These are phyloP conservation scores for Curvularia spicifera DNA, from an alignment of 2,329 filamentous ascomycete species.

Conservation along the genomic window DNA sequence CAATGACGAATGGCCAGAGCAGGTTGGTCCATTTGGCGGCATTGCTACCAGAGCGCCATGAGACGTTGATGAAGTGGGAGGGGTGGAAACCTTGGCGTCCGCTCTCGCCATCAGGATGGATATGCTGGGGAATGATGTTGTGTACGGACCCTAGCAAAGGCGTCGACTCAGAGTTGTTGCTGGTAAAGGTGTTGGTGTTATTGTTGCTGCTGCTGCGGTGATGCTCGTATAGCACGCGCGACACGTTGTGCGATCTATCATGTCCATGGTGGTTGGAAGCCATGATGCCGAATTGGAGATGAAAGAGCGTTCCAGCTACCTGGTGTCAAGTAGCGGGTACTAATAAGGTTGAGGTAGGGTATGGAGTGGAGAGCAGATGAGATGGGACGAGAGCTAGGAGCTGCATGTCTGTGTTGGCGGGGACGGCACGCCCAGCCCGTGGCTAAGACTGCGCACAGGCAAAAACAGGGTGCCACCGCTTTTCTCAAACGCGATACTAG, in stretches of 20 bases:
- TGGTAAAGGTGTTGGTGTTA: slow-evolving; percentile 15
- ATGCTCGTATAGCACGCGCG: slow-evolving; percentile 19
- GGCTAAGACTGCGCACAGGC: slow-evolving; percentile 12
- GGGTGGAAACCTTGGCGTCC: slow-evolving; percentile 70
- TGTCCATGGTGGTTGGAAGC: slow-evolving; percentile 15
- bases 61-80: slow-evolving; percentile 66
- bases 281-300: slow-evolving; percentile 7
- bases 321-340: background rate
- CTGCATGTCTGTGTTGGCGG: slow-evolving; percentile 12
- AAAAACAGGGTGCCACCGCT: slow-evolving; percentile 9
- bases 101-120: slow-evolving; percentile 67
- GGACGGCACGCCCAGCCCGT: slow-evolving; percentile 11
- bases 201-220: slow-evolving; percentile 20
- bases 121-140: slow-evolving; percentile 39
- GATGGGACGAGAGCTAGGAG: slow-evolving; percentile 1
- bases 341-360: background rate
- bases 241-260: slow-evolving; percentile 20
- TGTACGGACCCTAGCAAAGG: slow-evolving; percentile 34
- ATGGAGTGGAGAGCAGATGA: slow-evolving; percentile 4
- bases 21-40: slow-evolving; percentile 71
- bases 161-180: slow-evolving; percentile 33
- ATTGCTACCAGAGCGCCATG: slow-evolving; percentile 68
- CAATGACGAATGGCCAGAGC: slow-evolving; percentile 76
- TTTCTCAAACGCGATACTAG: background rate
- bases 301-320: background rate